Evolutionary conservation across 148 eudicot genomes (phyloP), one percentile per base, ranked within the genome.

Genomic region (Drosera capensis): DNA sequence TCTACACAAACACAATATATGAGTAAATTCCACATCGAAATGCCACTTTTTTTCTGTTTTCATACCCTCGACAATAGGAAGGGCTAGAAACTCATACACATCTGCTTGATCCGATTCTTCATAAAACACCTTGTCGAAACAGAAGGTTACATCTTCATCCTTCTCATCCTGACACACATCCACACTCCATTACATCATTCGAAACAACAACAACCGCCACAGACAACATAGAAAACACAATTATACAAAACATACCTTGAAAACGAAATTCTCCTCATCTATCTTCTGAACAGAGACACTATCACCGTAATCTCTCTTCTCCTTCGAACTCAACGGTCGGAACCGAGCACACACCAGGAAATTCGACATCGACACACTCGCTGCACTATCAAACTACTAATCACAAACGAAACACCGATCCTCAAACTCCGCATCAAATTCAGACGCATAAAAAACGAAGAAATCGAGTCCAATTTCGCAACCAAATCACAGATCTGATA

Each of bases 11-110:
- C 9, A 3, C 14, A 19, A 22, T 17, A 17, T 7, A 41, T 8
- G 8, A 5, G 7, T 19, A 41, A 1, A 41, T 17, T 18, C 20
- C 11, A n/a, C 14, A 5, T 9, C 11, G 38, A 34, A 34, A n/a
- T 34, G 38, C 2, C 38, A 34, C 2, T 34, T 28, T 11, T 40
- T 16, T 1, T 14, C n/a, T n/a, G n/a, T n/a, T n/a, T n/a, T n/a
- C n/a, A n/a, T n/a, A 87, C 96, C 90, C 54, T 57, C 66, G 62
- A 87, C 85, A 20, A 82, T 74, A 14, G 96, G 86, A 17, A 54
- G 68, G 36, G 79, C 94, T 16, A 79, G 36, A 62, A 74, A 72
- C 6, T 77, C 80, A 26, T 67, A 87, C 13, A 87, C 78, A 55
- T 70, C 71, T 6, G 67, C 65, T 65, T 82, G 96, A 49, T 71